Evolutionary conservation across 2,329 filamentous ascomycete species (phyloP).

Genomic region (Mollisiaceae sp.): DNA sequence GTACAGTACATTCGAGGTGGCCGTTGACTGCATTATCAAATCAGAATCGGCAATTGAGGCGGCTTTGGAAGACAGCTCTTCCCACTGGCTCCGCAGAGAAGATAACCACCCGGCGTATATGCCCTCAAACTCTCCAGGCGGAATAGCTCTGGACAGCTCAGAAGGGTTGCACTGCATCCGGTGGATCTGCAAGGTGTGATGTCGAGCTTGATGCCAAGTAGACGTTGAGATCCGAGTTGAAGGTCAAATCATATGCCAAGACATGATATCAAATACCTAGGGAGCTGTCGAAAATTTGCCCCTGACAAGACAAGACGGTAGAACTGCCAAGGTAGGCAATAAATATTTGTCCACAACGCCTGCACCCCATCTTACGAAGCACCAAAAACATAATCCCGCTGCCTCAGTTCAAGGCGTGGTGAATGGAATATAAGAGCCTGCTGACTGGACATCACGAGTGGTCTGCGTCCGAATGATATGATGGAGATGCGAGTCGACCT

Average conservation of each 20-base stretch:
- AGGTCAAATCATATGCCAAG: neutral
- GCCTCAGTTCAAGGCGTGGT: neutral
- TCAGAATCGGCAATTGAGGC: neutral
- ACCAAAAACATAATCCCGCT: neutral
- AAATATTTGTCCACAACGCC: neutral
- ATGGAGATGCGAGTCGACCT: neutral
- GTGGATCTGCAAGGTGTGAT: neutral
- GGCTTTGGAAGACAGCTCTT: neutral
- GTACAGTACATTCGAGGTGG: neutral
- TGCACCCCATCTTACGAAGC: constrained; percentile 8
- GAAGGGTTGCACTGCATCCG: neutral
- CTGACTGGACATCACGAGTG: constrained; percentile 6
- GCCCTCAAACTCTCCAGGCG: neutral
- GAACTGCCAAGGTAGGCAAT: too few species aligned
- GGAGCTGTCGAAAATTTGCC: constrained; percentile 3
- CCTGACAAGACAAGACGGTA: constrained; percentile 10
- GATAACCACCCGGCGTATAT: neutral
- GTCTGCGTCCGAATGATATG: neutral
- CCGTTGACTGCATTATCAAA: neutral
- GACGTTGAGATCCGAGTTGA: neutral
- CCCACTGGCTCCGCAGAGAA: neutral
- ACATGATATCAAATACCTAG: constrained; percentile 6
- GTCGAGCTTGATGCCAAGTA: constrained; percentile 10
- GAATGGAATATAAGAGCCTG: neutral
- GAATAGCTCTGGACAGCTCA: constrained; percentile 1